Percentiles rank a stretch among this genome's conserved stretches.
These are phyloP conservation scores for Rosa multiflora DNA, from an alignment of 306 rosid genomes.

Conservation along the genomic window DNA sequence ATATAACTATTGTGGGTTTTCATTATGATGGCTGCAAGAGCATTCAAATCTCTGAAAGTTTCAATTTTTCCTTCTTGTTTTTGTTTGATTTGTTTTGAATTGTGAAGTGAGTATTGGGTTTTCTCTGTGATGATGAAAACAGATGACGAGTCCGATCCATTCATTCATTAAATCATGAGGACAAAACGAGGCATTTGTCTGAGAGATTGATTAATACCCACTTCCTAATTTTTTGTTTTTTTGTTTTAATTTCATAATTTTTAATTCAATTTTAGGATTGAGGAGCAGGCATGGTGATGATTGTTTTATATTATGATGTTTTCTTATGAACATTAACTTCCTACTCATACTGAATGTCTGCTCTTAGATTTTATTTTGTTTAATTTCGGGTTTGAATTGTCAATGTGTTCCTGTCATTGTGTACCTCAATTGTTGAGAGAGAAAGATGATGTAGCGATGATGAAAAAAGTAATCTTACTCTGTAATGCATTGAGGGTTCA, in stretches of 20 bases:
- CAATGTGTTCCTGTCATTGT: not conserved
- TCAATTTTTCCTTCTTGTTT: too few relatives aligned
- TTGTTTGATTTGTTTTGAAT: too few relatives aligned
- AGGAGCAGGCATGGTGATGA: conserved; percentile 54
- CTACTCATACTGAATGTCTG: conserved; percentile 89
- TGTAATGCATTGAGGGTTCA: conserved; percentile 27
- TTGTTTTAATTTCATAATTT: not conserved
- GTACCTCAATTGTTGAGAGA: not conserved
- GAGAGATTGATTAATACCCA: conserved; percentile 46
- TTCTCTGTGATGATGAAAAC: conserved; percentile 70
- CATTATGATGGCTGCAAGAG: too few relatives aligned
- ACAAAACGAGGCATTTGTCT: conserved; percentile 95
- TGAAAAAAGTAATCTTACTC: conserved; percentile 28
- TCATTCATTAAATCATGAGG: conserved; percentile 69
- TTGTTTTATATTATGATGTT: conserved; percentile 14
- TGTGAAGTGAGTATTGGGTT: not conserved
- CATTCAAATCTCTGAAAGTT: too few relatives aligned
- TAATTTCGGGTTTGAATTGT: not conserved
- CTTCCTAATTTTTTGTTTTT: not conserved
- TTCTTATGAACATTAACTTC: conserved; percentile 50
- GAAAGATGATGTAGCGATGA: conserved; percentile 41
- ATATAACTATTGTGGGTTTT: too few relatives aligned
- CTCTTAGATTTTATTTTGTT: not conserved
- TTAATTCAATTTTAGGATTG: too few relatives aligned
- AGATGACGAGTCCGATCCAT: conserved; percentile 90